Base-by-base conservation (phyloP, 1,139 yeast genomes). In the Eremothecium coryli region DNA sequence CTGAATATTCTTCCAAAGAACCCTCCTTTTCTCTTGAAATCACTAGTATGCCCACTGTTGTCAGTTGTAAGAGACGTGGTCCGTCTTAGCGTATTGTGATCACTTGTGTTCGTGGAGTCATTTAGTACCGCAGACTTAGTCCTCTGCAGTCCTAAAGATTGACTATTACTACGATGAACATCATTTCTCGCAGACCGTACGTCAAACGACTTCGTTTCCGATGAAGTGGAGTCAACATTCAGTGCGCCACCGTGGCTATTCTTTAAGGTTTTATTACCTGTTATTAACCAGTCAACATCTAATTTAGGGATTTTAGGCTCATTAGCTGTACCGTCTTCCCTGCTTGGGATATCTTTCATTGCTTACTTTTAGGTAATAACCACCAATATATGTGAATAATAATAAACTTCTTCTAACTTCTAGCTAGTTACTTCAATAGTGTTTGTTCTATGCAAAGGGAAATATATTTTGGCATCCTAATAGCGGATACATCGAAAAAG, bases 61-160 rank as follows among this genome's bases (percentile, higher is more conserved):
- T 43, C 43, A 18, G 38, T 44, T 2, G 63, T 53, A 5, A 53
- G 37, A 1, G 64, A 59, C 32, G 49, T 50, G 7, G 62, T 48
- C 28, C 54, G 46, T 33, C 54, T 44, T 29, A 50, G 41, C 34
- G 42, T 33, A 3, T 12, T 13, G 5, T 13, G 16, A 7, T 25
- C 16, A 4, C 14, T 12, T 13, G n/a, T 4, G 5, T 5, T 22
- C 5, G 5, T 5, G 5, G 24, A 5, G 5, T 10, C 28, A 5
- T n/a, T 4, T n/a, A 12, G 16, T 15, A n/a, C 28, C 16, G 13
- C 12, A 4, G 12, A n/a, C 17, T 13, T 25, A 12, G 17, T 12
- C 12, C 16, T 13, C 28, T 25, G 17, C n/a, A 25, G 17, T 15
- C 5, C n/a, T n/a, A 11, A 4, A 10, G 7, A 7, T 10, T 20